phyloP scores from a whole-genome alignment of 768 basidiomycete genomes.

The Lentinula guzmanii region DNA sequence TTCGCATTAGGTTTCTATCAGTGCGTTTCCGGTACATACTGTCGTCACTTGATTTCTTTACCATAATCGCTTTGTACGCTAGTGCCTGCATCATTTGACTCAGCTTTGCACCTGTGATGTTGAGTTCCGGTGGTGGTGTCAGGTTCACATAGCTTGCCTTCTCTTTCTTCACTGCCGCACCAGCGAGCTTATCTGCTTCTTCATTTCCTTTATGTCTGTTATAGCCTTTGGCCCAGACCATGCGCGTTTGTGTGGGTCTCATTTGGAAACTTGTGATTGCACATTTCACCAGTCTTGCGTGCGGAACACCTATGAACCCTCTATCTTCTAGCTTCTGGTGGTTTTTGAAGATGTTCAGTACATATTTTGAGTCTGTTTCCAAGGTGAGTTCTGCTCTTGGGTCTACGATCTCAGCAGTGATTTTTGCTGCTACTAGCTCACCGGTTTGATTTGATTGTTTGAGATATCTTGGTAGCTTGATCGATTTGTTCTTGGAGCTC shows the following conservation, averaged over 20 bases:
- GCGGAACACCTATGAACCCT: background rate
- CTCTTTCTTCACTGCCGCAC: background rate
- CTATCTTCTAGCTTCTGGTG: background rate
- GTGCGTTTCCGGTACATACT: background rate
- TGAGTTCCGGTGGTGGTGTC: background rate
- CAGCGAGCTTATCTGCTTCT: background rate
- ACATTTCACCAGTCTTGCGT: background rate
- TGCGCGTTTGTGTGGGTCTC: no score
- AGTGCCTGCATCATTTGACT: background rate
- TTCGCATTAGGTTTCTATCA: background rate
- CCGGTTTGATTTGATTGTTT: conserved; percentile 11
- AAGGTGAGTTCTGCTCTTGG: background rate
- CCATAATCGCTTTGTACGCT: background rate
- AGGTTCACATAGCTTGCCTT: background rate
- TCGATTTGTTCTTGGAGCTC: background rate
- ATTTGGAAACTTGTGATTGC: background rate
- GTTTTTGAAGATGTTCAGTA: background rate
- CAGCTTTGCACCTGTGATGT: background rate
- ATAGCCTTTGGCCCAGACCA: no score
- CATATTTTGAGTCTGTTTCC: conserved; percentile 11
- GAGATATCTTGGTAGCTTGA: conserved; percentile 1
- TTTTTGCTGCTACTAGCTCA: conserved; percentile 9
- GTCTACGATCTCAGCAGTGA: background rate
- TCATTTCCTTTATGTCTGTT: background rate
- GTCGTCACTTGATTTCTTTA: background rate